These are phyloP conservation scores for Drosera spatulata DNA, from an alignment of 179 eudicot genomes.

Conservation along the genomic window DNA sequence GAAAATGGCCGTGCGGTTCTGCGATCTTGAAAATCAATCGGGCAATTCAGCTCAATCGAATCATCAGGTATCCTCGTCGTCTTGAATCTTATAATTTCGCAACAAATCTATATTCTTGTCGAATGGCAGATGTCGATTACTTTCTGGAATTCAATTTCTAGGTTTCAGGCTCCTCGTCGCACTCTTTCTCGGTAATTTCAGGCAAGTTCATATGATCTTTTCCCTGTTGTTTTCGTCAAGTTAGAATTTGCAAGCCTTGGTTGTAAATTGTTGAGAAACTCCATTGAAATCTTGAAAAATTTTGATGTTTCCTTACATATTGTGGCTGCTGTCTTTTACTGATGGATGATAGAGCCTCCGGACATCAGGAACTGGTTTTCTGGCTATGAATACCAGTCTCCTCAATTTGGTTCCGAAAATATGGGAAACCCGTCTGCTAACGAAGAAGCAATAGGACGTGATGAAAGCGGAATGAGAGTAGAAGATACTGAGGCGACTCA, in stretches of 20 bases:
- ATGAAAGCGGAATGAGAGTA: slow-evolving; percentile 18
- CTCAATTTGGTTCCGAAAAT: slow-evolving; percentile 33
- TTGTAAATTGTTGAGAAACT: not conserved
- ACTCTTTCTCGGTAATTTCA: too few relatives aligned
- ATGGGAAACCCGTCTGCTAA: slow-evolving; percentile 15
- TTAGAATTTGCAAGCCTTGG: too few relatives aligned
- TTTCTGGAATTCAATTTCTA: too few relatives aligned
- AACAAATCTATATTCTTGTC: not conserved
- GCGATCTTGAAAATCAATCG: not conserved
- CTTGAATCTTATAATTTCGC: not conserved
- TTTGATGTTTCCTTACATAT: not conserved
- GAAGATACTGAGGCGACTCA: slow-evolving; percentile 24
- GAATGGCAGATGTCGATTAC: not conserved
- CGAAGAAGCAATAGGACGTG: slow-evolving; percentile 7
- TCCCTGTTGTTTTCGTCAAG: too few relatives aligned
- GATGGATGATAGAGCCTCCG: slow-evolving; percentile 34
- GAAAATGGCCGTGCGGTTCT: not conserved
- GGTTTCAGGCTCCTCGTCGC: too few relatives aligned
- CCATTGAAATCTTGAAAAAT: not conserved
- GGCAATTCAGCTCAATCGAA: not conserved
- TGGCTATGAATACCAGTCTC: slow-evolving; percentile 68
- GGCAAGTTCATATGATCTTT: too few relatives aligned
- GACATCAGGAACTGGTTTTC: slow-evolving; percentile 60
- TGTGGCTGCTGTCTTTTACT: not conserved
- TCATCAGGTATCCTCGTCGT: not conserved